A percentile compares a stretch with the other conserved stretches of the same genome.
Conservation (phyloP, 2,329 filamentous ascomycete genomes). For the Sporothrix pallida region DNA sequence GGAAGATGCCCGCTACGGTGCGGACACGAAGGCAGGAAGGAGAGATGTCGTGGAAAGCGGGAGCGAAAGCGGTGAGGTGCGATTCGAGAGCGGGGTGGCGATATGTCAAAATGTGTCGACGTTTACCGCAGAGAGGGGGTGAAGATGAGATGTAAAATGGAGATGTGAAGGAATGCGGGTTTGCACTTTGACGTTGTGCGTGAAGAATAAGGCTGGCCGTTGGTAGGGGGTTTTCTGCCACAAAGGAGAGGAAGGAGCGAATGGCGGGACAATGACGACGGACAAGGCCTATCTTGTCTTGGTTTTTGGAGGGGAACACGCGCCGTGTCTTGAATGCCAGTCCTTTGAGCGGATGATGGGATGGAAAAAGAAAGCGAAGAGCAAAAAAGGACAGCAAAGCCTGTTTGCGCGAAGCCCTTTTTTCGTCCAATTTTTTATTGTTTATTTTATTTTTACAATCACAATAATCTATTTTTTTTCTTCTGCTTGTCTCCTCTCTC, state of each 20-base stretch:
- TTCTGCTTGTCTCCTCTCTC: neutral
- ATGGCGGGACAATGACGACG: constrained; percentile 24
- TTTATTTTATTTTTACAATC: constrained; percentile 32
- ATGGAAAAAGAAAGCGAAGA: neutral
- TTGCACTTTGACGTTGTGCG: neutral
- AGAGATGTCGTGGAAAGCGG: constrained; percentile 4
- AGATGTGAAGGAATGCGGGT: constrained; percentile 13
- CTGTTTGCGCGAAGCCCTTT: constrained; percentile 20
- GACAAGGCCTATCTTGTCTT: constrained; percentile 5
- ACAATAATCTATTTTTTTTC: constrained; percentile 6
- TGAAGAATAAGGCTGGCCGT: constrained; percentile 14
- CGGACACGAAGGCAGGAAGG: neutral
- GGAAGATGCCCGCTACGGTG: constrained; percentile 16
- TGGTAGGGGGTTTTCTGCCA: neutral
- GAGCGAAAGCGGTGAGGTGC: constrained; percentile 2
- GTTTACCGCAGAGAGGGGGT: neutral
- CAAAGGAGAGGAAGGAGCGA: neutral
- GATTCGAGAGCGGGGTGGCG: neutral
- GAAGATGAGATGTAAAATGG: neutral
- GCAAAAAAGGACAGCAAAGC: constrained; percentile 20
- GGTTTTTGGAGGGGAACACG: constrained; percentile 13
- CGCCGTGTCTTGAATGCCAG: constrained; percentile 8
- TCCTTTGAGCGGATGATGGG: neutral
- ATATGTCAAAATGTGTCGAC: neutral
- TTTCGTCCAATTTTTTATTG: constrained; percentile 19